These are phyloP conservation scores for Mycena olivaceomarginata DNA, from an alignment of 768 basidiomycete genomes.

Conservation along the genomic window DNA sequence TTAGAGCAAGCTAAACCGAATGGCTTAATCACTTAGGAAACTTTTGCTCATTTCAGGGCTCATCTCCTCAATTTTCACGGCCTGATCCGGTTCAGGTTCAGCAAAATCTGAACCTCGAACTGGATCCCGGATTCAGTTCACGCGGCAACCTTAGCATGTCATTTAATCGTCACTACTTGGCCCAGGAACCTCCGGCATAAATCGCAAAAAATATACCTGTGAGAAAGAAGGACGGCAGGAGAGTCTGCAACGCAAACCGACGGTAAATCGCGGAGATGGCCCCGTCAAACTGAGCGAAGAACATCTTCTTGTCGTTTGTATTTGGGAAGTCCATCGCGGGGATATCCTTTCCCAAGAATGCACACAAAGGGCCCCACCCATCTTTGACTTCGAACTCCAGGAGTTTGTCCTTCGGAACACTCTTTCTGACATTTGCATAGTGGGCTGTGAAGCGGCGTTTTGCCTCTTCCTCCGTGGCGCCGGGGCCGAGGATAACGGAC, in stretches of 20 bases:
- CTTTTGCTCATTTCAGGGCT: neutral
- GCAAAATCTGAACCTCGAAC: neutral
- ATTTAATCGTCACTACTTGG: conserved; percentile 1
- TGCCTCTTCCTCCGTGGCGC: conserved; percentile 6
- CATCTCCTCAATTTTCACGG: conserved; percentile 2
- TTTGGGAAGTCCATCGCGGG: conserved; percentile 14
- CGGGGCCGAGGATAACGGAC: conserved; percentile 10
- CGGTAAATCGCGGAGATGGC: conserved; percentile 11
- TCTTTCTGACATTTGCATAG: neutral
- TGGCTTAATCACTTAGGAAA: neutral
- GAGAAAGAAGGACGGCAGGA: conserved; percentile 6
- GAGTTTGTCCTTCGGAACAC: conserved; percentile 11
- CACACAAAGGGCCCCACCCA: conserved; percentile 23
- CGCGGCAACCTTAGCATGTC: neutral
- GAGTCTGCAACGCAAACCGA: conserved; percentile 18
- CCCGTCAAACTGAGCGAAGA: conserved; percentile 6
- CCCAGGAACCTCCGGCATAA: conserved; percentile 10
- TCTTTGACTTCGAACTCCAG: conserved; percentile 17
- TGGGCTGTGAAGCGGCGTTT: conserved; percentile 13
- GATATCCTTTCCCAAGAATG: conserved; percentile 18
- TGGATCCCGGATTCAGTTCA: neutral
- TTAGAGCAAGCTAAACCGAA: neutral
- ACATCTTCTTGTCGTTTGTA: conserved; percentile 16
- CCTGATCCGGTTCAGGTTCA: neutral
- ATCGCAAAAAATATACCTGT: conserved; percentile 7